Evolutionary conservation across 305 asterid genomes (phyloP), one percentile per base, ranked within the genome.

Genomic region (Nicotiana rustica): DNA sequence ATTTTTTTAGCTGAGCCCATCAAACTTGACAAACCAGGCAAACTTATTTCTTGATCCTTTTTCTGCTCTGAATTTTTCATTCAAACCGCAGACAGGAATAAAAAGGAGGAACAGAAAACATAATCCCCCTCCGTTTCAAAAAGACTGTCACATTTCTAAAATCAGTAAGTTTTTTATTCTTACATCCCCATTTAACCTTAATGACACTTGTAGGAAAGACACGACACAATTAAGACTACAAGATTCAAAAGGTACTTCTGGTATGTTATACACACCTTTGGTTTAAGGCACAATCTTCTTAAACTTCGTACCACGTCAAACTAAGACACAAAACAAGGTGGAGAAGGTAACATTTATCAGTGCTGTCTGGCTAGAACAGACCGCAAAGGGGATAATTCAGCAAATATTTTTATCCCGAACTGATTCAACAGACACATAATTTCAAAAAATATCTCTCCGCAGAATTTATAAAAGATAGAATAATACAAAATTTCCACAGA

Each of bases 21-120:
- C 31, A 41, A 70, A 41, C 35, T 15, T 19, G 61, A 36, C 61
- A 71, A 47, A 73, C 62, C 21, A 47, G 79, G 41, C 29, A 18
- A 66, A 49, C 79, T 17, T 73, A 35, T 14, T 14, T 49, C 47
- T 55, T 52, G 47, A 21, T 73, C 66, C 49, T 76, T 76, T 71
- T 29, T 15, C 10, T 52, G 65, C 80, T 76, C 44, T 52, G 15
- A 14, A 52, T 14, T 19, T 21, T 73, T 14, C 62, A 73, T 73
- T 73, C 79, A 73, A 73, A 73, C 25, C 4, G 25, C 35, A 5
- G 41, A 73, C 13, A 73, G 12, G 14, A 21, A 47, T 14, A 8
- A 17, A 44, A 21, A 14, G 52, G 25, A 25, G 44, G 79, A 73
- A 49, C 79, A 19, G 49, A 71, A 44, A 19, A 18, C 21, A 4